Evolutionary conservation across 83 land plant genomes (phyloP), one percentile per base, ranked within the genome.

Genomic region (Thuja plicata): DNA sequence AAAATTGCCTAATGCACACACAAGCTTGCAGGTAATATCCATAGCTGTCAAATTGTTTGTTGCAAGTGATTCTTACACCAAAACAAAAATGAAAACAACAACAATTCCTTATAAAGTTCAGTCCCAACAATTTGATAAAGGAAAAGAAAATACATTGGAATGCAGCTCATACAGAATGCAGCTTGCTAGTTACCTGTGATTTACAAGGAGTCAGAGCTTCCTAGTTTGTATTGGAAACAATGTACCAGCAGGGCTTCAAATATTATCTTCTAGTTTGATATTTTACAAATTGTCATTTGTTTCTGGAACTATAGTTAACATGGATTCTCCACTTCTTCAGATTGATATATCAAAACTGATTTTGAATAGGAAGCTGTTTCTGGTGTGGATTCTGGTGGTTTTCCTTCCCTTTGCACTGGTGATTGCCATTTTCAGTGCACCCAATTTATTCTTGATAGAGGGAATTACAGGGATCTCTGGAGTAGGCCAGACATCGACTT

Each of bases 331-430:
- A 27, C 12, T 35, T 21, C 11, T 32, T 74, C 78, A 13, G 78
- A 74, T 74, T 32, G 78, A 74, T 74, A 32, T 30, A 34, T 74
- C 78, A 74, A 74, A 74, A 13, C 15, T 74, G 17, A 32, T 74
- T 30, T 74, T 74, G 78, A 74, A 82, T 46, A 46, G 85, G 48
- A 41, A 46, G 30, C 11, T 86, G 71, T 54, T 54, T n/a, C 35
- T 86, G 40, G 17, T 54, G 35, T 86, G 87, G 87, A 57, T 86
- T 57, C 43, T 86, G 37, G 87, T 86, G 57, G 62, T 54, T 34
- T 86, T 57, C n/a, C 60, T 86, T 57, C 87, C 71, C 11, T 54
- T 57, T 86, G 62, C 71, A 50, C 37, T 86, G 34, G 71, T 86
- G 15, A 86, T 86, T 57, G 7, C 38, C 38, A 37, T 86, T 35